Evolutionary conservation across 1,139 yeast species (phyloP).

Genomic region (Candida sanyaensis): DNA sequence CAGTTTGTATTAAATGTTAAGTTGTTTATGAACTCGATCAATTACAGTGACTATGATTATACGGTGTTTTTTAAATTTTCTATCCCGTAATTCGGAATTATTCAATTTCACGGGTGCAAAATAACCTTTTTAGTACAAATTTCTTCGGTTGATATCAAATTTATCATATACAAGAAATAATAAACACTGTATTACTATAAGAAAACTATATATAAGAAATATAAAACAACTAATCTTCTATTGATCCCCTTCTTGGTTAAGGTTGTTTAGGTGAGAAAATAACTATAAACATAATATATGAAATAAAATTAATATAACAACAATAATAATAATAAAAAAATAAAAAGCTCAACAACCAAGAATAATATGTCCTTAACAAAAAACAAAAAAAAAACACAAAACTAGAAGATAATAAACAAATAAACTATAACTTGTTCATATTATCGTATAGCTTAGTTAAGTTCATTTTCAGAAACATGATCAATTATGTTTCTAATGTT

Average conservation of each 20-base stretch:
- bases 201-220: not conserved
- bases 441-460: not conserved
- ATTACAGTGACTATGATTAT: too few relatives aligned
- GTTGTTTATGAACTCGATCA: too few relatives aligned
- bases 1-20: too few relatives aligned
- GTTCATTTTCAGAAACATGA: not conserved
- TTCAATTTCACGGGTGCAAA: too few relatives aligned
- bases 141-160: too few relatives aligned
- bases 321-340: not conserved
- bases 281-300: not conserved
- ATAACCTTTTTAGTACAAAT: too few relatives aligned
- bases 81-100: too few relatives aligned
- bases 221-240: not conserved
- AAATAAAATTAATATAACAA: too few relatives aligned
- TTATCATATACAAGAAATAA: too few relatives aligned
- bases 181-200: too few relatives aligned
- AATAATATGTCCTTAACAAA: not conserved
- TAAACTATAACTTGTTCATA: not conserved
- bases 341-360: not conserved
- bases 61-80: too few relatives aligned
- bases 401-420: not conserved
- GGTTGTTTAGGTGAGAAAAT: not conserved
- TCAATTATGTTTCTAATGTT: slow-evolving; percentile 5
- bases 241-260: not conserved
- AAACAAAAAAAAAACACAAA: not conserved